Evolutionary conservation across 2,329 filamentous ascomycete genomes (phyloP).

Genomic region (Penicillium freii): DNA sequence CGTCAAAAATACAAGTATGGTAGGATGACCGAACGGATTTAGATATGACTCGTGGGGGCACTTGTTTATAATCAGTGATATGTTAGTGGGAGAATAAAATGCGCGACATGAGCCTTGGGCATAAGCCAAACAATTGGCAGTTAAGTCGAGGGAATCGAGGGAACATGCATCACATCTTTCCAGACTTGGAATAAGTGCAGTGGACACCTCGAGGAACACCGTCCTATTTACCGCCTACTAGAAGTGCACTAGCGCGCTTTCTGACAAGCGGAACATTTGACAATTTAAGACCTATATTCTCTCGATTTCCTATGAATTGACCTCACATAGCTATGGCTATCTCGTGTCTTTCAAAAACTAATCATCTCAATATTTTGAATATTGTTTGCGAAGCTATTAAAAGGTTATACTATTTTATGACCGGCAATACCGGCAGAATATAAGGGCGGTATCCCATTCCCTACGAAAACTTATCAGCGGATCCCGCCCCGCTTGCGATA

Average conservation of each 20-base stretch:
- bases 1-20: not conserved
- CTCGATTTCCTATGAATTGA: not conserved
- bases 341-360: rapidly evolving
- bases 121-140: not conserved
- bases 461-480: not conserved
- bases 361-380: not conserved
- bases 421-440: not conserved
- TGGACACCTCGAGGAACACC: not conserved
- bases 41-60: not conserved
- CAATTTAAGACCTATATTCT: not conserved
- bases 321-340: not conserved
- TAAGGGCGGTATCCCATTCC: not conserved
- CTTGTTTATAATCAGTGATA: not conserved
- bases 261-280: not conserved
- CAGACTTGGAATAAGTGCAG: not conserved
- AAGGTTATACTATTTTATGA: not conserved
- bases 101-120: not conserved
- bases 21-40: not conserved
- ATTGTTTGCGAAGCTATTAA: not conserved
- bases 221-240: not conserved
- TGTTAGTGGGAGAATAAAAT: not conserved
- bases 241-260: not conserved
- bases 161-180: not conserved
- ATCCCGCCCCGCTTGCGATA: slow-evolving; percentile 7
- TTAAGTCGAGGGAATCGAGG: not conserved